Percentiles rank a stretch among this genome's conserved stretches.
Conservation (phyloP, 2,329 filamentous ascomycete genomes). For the Epichloe uncinata region DNA sequence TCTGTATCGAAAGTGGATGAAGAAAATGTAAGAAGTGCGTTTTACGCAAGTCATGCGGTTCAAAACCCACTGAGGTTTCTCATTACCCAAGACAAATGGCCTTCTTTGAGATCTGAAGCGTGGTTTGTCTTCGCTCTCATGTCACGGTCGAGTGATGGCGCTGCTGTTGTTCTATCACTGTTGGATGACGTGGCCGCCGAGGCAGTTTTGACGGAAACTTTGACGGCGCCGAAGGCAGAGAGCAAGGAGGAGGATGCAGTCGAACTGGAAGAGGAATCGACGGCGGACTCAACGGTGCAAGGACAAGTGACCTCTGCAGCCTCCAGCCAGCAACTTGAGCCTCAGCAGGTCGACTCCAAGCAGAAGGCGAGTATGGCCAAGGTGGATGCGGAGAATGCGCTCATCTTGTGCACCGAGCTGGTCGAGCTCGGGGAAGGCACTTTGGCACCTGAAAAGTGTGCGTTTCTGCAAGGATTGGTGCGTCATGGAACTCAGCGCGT, state of each 20-base stretch:
- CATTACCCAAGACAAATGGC: constrained; percentile 44
- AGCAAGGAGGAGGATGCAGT: constrained; percentile 5
- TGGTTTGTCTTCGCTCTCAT: constrained; percentile 52
- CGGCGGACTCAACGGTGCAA: constrained; percentile 13
- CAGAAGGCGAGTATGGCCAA: constrained; percentile 31
- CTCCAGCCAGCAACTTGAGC: constrained; percentile 27
- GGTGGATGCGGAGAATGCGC: constrained; percentile 46
- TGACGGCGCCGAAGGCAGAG: constrained; percentile 29
- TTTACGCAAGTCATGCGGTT: constrained; percentile 34
- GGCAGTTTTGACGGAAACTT: constrained; percentile 29
- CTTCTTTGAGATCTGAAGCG: constrained; percentile 43
- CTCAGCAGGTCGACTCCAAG: constrained; percentile 32
- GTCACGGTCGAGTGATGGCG: constrained; percentile 37
- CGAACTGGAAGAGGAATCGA: constrained; percentile 7
- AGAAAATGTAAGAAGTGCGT: constrained; percentile 17
- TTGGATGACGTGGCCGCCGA: constrained; percentile 30
- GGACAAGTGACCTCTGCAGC: neutral
- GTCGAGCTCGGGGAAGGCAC: constrained; percentile 29
- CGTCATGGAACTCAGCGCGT: constrained; percentile 35
- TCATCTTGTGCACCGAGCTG: constrained; percentile 45
- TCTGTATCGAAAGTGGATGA: neutral
- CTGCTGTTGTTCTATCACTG: constrained; percentile 28
- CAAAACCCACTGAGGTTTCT: constrained; percentile 34
- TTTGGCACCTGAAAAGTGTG: constrained; percentile 25
- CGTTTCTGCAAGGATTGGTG: constrained; percentile 34